Conservation (phyloP, 306 rosid species). For the Gillenia trifoliata region DNA sequence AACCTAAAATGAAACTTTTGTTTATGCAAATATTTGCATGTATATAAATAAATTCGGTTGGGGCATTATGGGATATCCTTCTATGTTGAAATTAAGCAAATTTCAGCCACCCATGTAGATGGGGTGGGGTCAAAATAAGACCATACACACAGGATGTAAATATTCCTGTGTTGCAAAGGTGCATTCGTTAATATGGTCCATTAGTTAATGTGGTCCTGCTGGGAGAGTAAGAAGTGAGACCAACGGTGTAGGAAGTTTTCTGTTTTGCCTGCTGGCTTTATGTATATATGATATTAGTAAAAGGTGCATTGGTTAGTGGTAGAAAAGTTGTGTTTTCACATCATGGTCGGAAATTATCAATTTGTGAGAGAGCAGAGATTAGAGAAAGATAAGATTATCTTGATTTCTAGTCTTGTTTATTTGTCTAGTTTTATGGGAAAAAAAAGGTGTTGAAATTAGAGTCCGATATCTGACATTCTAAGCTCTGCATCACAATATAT, state of each 20-base stretch:
- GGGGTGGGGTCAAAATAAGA: neutral
- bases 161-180: neutral
- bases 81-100: neutral
- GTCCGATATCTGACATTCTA: neutral
- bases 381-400: neutral
- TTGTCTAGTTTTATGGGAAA: neutral
- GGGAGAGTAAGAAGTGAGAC: neutral
- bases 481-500: neutral
- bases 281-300: neutral
- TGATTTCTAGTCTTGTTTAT: neutral
- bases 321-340: neutral
- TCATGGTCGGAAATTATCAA: neutral
- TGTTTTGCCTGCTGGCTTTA: neutral
- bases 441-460: neutral
- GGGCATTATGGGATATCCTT: neutral
- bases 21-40: neutral
- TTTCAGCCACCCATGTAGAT: neutral
- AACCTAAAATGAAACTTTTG: neutral
- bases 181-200: neutral
- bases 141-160: neutral
- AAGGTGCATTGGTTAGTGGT: neutral
- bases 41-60: neutral
- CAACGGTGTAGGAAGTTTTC: neutral
- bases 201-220: neutral
- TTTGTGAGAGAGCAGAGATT: neutral